phyloP scores from a whole-genome alignment of 805 yeast species.

The Saturnispora galanensis region DNA sequence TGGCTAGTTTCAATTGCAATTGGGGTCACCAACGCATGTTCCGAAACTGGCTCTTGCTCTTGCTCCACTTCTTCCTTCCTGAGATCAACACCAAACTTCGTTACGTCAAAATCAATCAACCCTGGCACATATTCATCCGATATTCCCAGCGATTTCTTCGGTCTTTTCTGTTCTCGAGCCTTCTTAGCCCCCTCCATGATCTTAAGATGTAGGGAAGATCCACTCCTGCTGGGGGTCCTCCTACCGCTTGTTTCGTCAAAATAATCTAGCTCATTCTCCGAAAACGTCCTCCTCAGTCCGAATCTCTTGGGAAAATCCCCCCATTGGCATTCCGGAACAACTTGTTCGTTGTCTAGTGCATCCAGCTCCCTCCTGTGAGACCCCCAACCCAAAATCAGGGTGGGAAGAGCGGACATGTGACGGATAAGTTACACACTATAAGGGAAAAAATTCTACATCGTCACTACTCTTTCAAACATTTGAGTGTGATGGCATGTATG shows the following conservation, averaged over 20 bases:
- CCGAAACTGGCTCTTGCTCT: constrained; percentile 1
- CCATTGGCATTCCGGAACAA: constrained; percentile 19
- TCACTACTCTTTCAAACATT: neutral
- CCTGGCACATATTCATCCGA: constrained; percentile 76
- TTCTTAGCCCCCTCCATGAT: neutral
- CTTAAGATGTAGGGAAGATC: neutral
- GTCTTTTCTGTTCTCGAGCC: neutral
- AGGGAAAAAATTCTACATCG: too few relatives aligned
- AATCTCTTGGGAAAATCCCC: constrained; percentile 14
- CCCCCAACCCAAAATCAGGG: constrained; percentile 3
- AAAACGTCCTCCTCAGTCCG: constrained; percentile 42
- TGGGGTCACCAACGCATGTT: constrained; percentile 24
- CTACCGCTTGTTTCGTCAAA: constrained; percentile 35
- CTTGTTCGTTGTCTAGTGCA: constrained; percentile 24
- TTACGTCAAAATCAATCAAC: constrained; percentile 30
- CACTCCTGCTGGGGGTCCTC: constrained; percentile 9
- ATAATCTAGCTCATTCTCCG: constrained; percentile 55
- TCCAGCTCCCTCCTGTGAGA: constrained; percentile 13
- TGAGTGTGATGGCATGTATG: neutral
- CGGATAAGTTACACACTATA: neutral
- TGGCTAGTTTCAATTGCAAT: constrained; percentile 16
- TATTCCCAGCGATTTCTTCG: constrained; percentile 31
- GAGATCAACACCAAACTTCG: constrained; percentile 13
- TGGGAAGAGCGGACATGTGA: constrained; percentile 3
- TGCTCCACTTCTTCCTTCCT: constrained; percentile 7